Conservation (phyloP, 1,284 basidiomycete species). For the Ceratobasidium sp. region DNA sequence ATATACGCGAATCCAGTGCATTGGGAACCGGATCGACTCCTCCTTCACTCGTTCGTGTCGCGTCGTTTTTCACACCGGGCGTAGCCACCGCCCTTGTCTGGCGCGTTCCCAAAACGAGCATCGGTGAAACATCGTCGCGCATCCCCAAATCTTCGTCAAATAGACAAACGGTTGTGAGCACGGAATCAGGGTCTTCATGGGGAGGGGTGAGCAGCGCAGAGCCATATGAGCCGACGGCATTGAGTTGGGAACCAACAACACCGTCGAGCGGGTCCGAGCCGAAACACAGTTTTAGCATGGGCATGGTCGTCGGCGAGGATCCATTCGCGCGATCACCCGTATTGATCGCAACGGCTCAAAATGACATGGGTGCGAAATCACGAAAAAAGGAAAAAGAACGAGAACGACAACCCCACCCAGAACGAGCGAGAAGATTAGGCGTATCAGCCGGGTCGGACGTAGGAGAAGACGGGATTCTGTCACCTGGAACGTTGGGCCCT, state of each 20-base stretch:
- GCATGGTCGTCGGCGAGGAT: constrained; percentile 15
- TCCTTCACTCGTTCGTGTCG: constrained; percentile 1
- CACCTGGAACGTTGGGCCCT: neutral
- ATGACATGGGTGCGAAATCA: neutral
- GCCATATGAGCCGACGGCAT: neutral
- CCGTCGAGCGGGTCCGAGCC: constrained; percentile 14
- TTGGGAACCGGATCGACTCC: neutral
- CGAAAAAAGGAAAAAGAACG: constrained; percentile 2
- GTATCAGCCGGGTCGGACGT: constrained; percentile 16
- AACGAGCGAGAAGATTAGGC: neutral
- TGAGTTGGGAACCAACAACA: neutral
- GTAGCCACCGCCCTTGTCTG: neutral
- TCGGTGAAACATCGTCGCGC: neutral
- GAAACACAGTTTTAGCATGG: constrained; percentile 22
- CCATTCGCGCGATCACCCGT: constrained; percentile 12
- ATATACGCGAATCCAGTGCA: too few species aligned
- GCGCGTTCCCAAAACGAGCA: neutral
- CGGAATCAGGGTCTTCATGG: constrained; percentile 6
- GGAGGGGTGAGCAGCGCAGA: neutral
- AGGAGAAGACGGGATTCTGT: neutral
- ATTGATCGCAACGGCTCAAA: constrained; percentile 1
- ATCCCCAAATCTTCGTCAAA: neutral
- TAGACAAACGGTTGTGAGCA: constrained; percentile 17
- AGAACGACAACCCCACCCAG: neutral
- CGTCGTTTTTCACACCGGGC: constrained; percentile 7